Percentiles rank a stretch among this genome's conserved stretches.
These are phyloP conservation scores for Gigaspora rosea DNA, from an alignment of 192 early-diverging fungal genomes.

Conservation along the genomic window DNA sequence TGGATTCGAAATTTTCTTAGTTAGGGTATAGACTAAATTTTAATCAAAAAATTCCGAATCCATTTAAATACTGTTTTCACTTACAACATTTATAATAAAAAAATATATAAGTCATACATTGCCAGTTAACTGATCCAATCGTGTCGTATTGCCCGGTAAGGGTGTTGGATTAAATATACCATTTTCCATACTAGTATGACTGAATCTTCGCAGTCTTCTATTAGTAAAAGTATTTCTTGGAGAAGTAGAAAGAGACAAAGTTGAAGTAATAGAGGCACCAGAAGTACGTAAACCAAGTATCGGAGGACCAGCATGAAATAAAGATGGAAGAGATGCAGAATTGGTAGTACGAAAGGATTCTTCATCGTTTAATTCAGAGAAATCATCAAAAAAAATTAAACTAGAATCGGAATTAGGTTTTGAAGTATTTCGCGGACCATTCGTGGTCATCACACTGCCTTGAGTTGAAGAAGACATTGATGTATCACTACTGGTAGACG, in stretches of 20 bases:
- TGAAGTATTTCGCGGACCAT: neutral
- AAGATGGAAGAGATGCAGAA: slow-evolving; percentile 9
- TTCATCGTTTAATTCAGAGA: slow-evolving; percentile 39
- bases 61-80: too few relatives aligned
- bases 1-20: too few relatives aligned
- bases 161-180: slow-evolving; percentile 58
- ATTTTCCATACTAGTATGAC: slow-evolving; percentile 60
- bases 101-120: neutral
- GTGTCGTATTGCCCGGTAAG: slow-evolving; percentile 37
- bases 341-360: slow-evolving; percentile 33
- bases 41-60: too few relatives aligned
- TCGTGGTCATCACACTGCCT: neutral
- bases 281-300: slow-evolving; percentile 36
- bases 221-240: slow-evolving; percentile 42
- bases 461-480: slow-evolving; percentile 38
- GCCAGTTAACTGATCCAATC: neutral
- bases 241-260: slow-evolving; percentile 20
- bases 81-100: too few relatives aligned
- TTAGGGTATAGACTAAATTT: too few relatives aligned
- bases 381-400: slow-evolving; percentile 20
- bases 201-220: slow-evolving; percentile 48
- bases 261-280: slow-evolving; percentile 20
- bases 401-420: slow-evolving; percentile 3
- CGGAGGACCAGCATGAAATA: slow-evolving; percentile 35
- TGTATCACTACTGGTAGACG: slow-evolving; percentile 45